Conservation (phyloP, 306 rosid genomes). For the Casuarina cunninghamiana region DNA sequence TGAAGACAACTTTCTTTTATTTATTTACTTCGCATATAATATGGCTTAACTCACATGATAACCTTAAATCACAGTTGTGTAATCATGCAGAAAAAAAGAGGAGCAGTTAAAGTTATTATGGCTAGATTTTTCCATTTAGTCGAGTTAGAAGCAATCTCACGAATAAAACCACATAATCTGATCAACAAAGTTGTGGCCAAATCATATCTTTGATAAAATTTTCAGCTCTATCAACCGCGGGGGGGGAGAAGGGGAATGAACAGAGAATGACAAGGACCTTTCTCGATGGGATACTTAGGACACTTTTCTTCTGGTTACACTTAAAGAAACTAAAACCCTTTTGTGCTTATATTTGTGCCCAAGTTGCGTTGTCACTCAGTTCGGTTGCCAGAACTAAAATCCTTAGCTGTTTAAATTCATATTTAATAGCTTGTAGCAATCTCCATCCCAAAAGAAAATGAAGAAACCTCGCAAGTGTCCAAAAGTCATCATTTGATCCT, state of each 20-base stretch:
- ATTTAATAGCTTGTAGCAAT: background rate
- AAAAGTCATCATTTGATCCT: background rate
- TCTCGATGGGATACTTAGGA: too few relatives aligned
- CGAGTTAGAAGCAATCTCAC: too few relatives aligned
- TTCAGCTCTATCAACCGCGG: too few relatives aligned
- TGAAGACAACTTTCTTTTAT: background rate
- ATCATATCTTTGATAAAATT: too few relatives aligned
- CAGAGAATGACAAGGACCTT: too few relatives aligned
- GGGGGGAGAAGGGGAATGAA: too few relatives aligned
- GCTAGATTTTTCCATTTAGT: too few relatives aligned
- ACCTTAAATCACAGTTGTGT: background rate
- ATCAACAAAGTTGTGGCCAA: too few relatives aligned
- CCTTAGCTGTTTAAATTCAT: background rate
- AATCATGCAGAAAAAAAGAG: background rate
- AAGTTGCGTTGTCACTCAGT: background rate
- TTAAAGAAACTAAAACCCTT: background rate
- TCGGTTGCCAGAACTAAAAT: background rate
- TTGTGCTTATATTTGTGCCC: background rate
- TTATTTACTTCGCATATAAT: background rate
- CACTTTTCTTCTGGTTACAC: too few relatives aligned
- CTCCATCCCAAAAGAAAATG: background rate
- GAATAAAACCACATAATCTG: too few relatives aligned
- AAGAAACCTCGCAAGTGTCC: background rate
- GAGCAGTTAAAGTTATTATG: background rate
- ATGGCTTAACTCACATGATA: background rate